Evolutionary conservation across 2,329 filamentous ascomycete species (phyloP), one percentile per base, ranked within the genome.

Genomic region (Diatrype stigma): DNA sequence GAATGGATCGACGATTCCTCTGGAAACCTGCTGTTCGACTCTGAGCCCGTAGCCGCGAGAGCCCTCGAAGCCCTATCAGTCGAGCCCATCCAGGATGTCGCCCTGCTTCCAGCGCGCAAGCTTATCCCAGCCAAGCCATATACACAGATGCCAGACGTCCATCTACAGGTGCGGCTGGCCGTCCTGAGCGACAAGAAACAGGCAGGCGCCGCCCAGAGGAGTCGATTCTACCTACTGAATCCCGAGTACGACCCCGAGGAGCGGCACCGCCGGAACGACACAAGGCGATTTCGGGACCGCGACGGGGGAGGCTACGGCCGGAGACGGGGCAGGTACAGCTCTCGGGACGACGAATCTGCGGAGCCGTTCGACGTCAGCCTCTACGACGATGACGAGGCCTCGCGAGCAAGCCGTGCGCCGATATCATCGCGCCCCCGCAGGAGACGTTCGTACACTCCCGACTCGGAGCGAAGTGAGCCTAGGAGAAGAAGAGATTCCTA

Each of bases 1-100:
- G 91, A 97, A 72, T 99, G 94, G 94, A 90, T 99, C 58, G 90
- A 97, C 67, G 94, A 99, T 69, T 85, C 83, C 6, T 93, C 90
- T 0, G 90, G 90, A 55, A 97, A 97, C 66, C 76, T 96, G 48
- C 70, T 96, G 48, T 97, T 94, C 72, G 74, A 72, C 37, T 77
- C 77, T 6, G 74, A 82, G 14, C 64, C 69, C 22, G 65, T 68
- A 6, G 82, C 82, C 2, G 71, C 74, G 17, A 75, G 81, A 45
- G 84, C 82, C 17, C 69, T 87, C 19, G 62, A 71, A 23, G 74
- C 80, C 6, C 73, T 87, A 26, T 72, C 77, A 50, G 70, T 72
- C 17, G 68, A 80, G 17, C 68, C 81, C 56, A 70, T 84, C 53
- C 66, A 74, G 54, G 80, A 86, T 48, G 62, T 73, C 22, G 74